Evolutionary conservation across 176 grass and related monocot genomes (phyloP).

Genomic region (Ampelocalamus luodianensis): DNA sequence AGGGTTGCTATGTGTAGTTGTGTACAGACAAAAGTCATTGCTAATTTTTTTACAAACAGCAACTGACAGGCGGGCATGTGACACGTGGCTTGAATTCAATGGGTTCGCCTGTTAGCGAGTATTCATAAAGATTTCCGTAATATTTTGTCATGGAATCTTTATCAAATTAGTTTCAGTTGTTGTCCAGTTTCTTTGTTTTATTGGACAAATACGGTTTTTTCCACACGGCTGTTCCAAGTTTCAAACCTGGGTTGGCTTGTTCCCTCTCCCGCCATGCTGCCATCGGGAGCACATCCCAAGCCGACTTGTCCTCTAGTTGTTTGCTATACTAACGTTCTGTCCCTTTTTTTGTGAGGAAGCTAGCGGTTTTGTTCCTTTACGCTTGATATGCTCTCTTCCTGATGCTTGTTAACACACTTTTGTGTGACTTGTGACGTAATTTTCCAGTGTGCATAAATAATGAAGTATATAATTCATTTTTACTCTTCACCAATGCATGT

Average conservation of each 20-base stretch:
- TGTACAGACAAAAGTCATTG: not conserved
- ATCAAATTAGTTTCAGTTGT: not conserved
- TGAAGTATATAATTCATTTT: not conserved
- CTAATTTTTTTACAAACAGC: not conserved
- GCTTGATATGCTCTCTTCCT: not conserved
- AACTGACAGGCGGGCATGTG: not conserved
- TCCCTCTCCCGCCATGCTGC: not conserved
- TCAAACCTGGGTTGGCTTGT: not conserved
- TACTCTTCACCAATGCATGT: not conserved
- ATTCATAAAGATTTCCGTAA: not conserved
- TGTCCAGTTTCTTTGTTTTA: not conserved
- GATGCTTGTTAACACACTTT: slow-evolving; percentile 1
- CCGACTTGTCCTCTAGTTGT: not conserved
- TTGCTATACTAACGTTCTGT: not conserved
- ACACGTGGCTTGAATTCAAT: slow-evolving; percentile 11
- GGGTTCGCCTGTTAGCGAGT: not conserved
- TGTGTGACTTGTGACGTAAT: not conserved
- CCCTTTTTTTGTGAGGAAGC: not conserved
- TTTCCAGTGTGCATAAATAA: not conserved
- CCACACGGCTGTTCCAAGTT: not conserved
- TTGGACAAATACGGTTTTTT: not conserved
- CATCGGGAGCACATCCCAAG: not conserved
- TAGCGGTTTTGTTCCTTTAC: not conserved
- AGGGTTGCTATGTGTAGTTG: not conserved
- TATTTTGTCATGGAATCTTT: not conserved